Evolutionary conservation across 2,329 filamentous ascomycete species (phyloP).

Genomic region (Talaromyces albobiverticillius): DNA sequence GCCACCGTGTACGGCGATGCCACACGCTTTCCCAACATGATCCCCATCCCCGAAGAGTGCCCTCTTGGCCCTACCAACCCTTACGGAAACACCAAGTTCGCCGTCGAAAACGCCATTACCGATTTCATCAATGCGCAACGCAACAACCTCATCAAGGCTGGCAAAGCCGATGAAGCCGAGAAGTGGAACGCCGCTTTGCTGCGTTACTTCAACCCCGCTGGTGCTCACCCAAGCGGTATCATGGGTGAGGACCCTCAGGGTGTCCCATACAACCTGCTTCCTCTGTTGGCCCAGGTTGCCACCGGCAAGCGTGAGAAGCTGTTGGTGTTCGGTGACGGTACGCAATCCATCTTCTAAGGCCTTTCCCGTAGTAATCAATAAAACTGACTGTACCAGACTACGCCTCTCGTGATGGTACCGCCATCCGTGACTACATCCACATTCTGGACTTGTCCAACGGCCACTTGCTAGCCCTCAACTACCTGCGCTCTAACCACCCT

Average conservation of each 20-base stretch:
- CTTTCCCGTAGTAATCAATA: not conserved
- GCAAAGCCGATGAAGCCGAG: constrained; percentile 66
- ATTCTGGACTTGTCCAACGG: constrained; percentile 84
- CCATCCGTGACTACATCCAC: constrained; percentile 98
- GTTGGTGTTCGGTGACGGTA: constrained; percentile 89
- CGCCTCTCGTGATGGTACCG: constrained; percentile 81
- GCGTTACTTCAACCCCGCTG: constrained; percentile 96
- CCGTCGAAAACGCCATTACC: constrained; percentile 86
- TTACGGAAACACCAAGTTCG: constrained; percentile 94
- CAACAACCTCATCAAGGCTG: constrained; percentile 74
- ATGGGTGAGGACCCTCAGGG: constrained; percentile 98
- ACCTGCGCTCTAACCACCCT: constrained; percentile 77
- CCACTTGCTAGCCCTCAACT: constrained; percentile 84
- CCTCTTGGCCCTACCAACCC: constrained; percentile 96
- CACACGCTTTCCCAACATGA: constrained; percentile 95
- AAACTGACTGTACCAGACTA: constrained; percentile 66
- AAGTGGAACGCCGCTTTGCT: constrained; percentile 92
- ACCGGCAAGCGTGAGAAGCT: constrained; percentile 94
- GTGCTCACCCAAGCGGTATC: constrained; percentile 88
- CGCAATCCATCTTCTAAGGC: constrained; percentile 28
- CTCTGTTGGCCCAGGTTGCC: constrained; percentile 90
- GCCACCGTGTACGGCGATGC: constrained; percentile 98
- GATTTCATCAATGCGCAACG: constrained; percentile 87
- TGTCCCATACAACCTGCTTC: constrained; percentile 91
- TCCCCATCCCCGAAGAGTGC: constrained; percentile 95